Base-by-base conservation (phyloP, 805 yeast genomes). In the Candida pini region DNA sequence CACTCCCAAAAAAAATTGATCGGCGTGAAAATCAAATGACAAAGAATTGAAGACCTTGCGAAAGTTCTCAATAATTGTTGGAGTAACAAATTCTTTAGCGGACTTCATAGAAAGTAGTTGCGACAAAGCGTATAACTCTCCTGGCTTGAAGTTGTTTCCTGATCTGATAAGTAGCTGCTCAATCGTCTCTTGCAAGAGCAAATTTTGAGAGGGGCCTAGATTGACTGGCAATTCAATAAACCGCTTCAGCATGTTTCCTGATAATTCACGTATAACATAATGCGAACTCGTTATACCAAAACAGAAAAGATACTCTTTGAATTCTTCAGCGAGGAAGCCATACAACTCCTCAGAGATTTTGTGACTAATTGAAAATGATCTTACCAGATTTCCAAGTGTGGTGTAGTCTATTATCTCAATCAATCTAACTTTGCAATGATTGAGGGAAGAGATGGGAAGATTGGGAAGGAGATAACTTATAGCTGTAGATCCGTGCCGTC, bases 351-450 rank as follows among this genome's bases (percentile, higher is more conserved):
- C 6, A 2, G 35, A 26, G 6, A 57, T 40, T 4, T 18, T 23
- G 19, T 44, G n/a, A 27, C 53, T 34, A 13, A 52, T 22, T 2
- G 18, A 33, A 23, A 57, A 77, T 3, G 81, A 55, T 39, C 62
- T 35, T 28, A 56, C 35, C 32, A 69, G 40, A 36, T 67, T 61
- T 5, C 77, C 74, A 9, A 78, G 52, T 6, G 62, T 54, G 30
- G 67, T 57, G 44, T 62, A 76, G 38, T 78, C 81, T 31, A 87
- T 66, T 1, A 66, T 40, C 39, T 86, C 86, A 24, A 87, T 70
- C 2, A 85, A 50, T 12, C 54, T 52, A 25, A 81, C 62, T 13
- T 69, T 64, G 38, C 63, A 60, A 6, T 51, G 47, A 8, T 71
- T 64, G 12, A 58, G 44, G 10, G 47, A n/a, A n/a, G n/a, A n/a